Conservation (phyloP, 306 rosid genomes). For the Fragaria iinumae region DNA sequence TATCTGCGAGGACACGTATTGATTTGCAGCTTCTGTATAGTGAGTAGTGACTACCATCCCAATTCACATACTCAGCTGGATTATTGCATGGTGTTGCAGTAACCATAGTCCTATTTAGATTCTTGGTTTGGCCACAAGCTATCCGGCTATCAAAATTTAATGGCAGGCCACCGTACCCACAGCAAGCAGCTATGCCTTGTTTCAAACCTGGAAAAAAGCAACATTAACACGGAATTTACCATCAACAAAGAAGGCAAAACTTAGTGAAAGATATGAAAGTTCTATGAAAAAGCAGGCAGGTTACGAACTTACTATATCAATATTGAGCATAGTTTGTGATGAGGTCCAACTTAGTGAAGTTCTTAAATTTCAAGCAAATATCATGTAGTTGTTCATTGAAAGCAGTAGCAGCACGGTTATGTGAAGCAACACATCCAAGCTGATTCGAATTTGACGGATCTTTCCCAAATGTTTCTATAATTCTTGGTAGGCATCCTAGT, state of each 20-base stretch:
- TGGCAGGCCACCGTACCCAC: slow-evolving; percentile 45
- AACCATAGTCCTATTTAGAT: slow-evolving; percentile 26
- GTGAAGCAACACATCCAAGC: slow-evolving; percentile 35
- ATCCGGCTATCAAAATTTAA: slow-evolving; percentile 34
- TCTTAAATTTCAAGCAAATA: slow-evolving; percentile 26
- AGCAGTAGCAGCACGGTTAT: slow-evolving; percentile 33
- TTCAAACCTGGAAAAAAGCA: slow-evolving; percentile 28
- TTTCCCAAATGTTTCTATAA: slow-evolving; percentile 29
- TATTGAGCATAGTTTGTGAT: slow-evolving; percentile 32
- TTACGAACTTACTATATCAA: slow-evolving; percentile 12
- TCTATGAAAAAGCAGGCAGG: not conserved
- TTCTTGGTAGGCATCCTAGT: slow-evolving; percentile 43
- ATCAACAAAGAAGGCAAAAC: not conserved
- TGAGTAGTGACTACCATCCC: slow-evolving; percentile 51
- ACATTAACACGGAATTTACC: not conserved
- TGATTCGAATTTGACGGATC: slow-evolving; percentile 30
- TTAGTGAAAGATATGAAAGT: not conserved
- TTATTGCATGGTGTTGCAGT: slow-evolving; percentile 31
- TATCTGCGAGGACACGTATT: slow-evolving; percentile 26
- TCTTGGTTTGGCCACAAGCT: slow-evolving; percentile 35
- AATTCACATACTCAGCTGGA: slow-evolving; percentile 33
- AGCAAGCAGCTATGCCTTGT: slow-evolving; percentile 39
- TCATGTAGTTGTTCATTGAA: slow-evolving; percentile 37
- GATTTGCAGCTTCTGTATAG: slow-evolving; percentile 46
- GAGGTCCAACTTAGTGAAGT: slow-evolving; percentile 35